Evolutionary conservation across 2,329 filamentous ascomycete genomes (phyloP), one percentile per base, ranked within the genome.

Genomic region (Lecanicillium sp.): DNA sequence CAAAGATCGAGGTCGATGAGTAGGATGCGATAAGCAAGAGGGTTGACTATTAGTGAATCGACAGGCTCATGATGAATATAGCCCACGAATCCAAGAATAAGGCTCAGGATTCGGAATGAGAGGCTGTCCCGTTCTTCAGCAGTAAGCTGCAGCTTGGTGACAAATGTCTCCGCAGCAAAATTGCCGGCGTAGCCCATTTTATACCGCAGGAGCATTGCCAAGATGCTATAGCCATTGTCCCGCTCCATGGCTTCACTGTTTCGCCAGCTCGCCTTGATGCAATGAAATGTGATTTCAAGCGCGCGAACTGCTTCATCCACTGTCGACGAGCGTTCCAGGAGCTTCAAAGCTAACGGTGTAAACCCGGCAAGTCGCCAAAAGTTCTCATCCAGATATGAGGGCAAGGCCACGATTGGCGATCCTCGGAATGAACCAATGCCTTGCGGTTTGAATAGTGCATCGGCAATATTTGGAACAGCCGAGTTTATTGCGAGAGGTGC

Each of bases 201-300:
- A 39, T 86, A 84, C 39, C 87, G 81, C 17, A 98, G 64, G 14
- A 97, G 71, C 59, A 88, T 79, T 29, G 84, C 84, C 36, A 98
- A 65, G 27, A 97, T 85, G 18, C 86, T 84, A 56, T 96, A 98
- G 0, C 90, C 94, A 49, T 94, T 92, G 43, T 94, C 88, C 51
- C 86, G 81, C 59, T 98, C 92, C 84, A 98, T 96, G 18, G 92
- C 89, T 58, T 98, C 94, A 49, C 92, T 97, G 49, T 97, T 97
- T 46, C 92, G 78, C 92, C 94, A 98, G 56, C 85, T 97, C 46
- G 85, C 83, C 48, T 85, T 83, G 36, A 96, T 84, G 44, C 86
- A 87, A 47, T 85, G 79, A 45, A 96, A 88, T 18, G 95, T 69
- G 51, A 94, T 84, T 52, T 94, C 80, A 3, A 94, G 79, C 2